These are phyloP conservation scores for Pseudocercospora fuligena DNA, from an alignment of 2,329 filamentous ascomycete species.

Conservation along the genomic window DNA sequence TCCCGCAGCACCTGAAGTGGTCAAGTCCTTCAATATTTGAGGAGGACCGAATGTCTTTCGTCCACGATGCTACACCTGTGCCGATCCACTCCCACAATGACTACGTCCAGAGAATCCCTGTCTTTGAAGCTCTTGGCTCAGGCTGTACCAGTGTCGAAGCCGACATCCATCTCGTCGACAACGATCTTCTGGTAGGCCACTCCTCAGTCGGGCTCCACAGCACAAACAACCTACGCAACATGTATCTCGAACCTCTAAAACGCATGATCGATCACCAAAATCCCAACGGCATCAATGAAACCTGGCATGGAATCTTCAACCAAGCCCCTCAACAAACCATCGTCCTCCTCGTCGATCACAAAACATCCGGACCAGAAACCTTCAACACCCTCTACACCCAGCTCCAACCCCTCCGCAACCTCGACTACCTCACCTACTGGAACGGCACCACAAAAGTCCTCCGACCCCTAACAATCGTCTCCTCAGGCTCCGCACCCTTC, in stretches of 20 bases:
- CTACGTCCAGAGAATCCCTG: slow-evolving; percentile 61
- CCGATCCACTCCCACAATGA: slow-evolving; percentile 65
- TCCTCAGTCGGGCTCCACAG: not conserved
- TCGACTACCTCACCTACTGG: slow-evolving; percentile 56
- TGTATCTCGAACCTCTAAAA: slow-evolving; percentile 57
- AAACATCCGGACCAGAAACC: slow-evolving; percentile 59
- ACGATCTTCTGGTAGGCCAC: not conserved
- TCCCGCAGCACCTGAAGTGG: not conserved
- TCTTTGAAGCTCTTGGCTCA: slow-evolving; percentile 59
- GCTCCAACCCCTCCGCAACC: slow-evolving; percentile 62
- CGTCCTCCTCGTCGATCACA: slow-evolving; percentile 71
- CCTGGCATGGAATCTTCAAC: slow-evolving; percentile 57
- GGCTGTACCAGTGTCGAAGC: slow-evolving; percentile 63
- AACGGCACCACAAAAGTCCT: slow-evolving; percentile 52
- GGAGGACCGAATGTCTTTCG: not conserved
- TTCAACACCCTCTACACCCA: slow-evolving; percentile 60
- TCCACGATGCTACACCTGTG: slow-evolving; percentile 52
- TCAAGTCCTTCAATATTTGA: not conserved
- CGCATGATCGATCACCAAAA: slow-evolving; percentile 52
- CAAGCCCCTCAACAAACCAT: slow-evolving; percentile 49
- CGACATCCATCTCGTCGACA: slow-evolving; percentile 31
- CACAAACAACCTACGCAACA: not conserved
- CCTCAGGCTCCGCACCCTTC: slow-evolving; percentile 63
- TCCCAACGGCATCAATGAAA: slow-evolving; percentile 49
- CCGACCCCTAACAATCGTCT: slow-evolving; percentile 40